Base-by-base conservation (phyloP, 805 yeast species). In the Candida sonorensis region DNA sequence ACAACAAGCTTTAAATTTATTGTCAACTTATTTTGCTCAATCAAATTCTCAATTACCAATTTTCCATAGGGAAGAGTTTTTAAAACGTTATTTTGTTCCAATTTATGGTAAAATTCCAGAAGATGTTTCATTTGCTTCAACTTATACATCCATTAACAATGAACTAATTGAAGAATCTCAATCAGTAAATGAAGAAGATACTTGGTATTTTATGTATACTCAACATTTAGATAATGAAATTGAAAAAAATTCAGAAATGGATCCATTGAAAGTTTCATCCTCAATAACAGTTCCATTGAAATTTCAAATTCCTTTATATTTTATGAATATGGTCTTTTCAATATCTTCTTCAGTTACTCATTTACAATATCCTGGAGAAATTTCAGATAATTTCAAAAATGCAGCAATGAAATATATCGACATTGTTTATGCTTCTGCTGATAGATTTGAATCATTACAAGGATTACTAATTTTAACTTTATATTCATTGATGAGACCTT, bases 401-500 rank as follows among this genome's bases (percentile, higher is more conserved):
- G 75, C 87, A 21, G 87, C 94, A 0, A 57, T 73, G 52, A 64
- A 64, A 36, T 72, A 69, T 52, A 59, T 74, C 18, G 78, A 80
- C 36, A 61, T 72, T 1, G 72, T 80, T 1, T 75, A 75, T 50
- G 53, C 66, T 4, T 67, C 83, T 2, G 41, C 60, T 0, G 82
- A 85, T 44, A 66, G 80, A 27, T 57, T 85, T 23, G 94, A 83
- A 45, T 67, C 81, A 1, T 55, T 87, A 4, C 90, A 82, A 48
- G 87, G 88, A 0, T 61, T 83, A 10, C 51, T 87, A 12, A 60
- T 84, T 10, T 58, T 82, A 26, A 75, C 90, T 0, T 50, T 79
- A 4, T 87, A 81, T 50, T 75, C 94, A 1, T 66, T 81, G 21
- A 85, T 87, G 95, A 67, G 95, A 36, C 96, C 96, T 0, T 78